Evolutionary conservation across 345 rosid species (phyloP).

Genomic region (Rhodomyrtus tomentosa): DNA sequence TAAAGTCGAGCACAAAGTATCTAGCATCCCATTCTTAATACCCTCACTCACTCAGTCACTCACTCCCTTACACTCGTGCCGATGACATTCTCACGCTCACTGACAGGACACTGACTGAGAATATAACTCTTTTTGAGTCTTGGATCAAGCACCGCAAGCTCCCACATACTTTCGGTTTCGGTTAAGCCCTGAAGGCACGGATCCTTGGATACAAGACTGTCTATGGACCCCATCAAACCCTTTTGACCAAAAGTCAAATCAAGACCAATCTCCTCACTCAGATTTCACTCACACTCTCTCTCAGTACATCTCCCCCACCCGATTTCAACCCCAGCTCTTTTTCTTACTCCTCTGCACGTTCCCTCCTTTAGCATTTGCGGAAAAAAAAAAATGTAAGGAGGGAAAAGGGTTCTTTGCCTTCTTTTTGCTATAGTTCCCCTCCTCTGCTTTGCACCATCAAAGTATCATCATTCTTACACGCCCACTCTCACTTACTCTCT

Average conservation of each 20-base stretch:
- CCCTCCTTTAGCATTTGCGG: conserved; percentile 9
- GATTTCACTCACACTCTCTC: neutral
- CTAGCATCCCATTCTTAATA: neutral
- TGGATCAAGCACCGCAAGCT: conserved; percentile 18
- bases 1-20: neutral
- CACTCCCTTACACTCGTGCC: neutral
- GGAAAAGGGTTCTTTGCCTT: conserved; percentile 2
- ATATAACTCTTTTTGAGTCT: neutral
- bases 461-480: neutral
- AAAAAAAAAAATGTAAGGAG: neutral
- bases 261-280: neutral
- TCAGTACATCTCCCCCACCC: neutral
- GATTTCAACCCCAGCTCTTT: conserved; percentile 3
- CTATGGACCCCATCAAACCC: neutral
- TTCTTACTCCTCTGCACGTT: conserved; percentile 35
- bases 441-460: neutral
- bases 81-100: conserved; percentile 29
- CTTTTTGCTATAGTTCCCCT: conserved; percentile 26
- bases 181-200: neutral
- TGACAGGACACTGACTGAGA: conserved; percentile 9
- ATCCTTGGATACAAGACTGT: neutral
- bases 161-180: neutral
- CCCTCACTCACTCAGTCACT: neutral
- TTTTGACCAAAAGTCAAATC: conserved; percentile 2
- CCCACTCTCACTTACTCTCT: conserved; percentile 1